A percentile compares a stretch with the other conserved stretches of the same genome.
These are phyloP conservation scores for Aspergillus candidus DNA, from an alignment of 2,329 filamentous ascomycete genomes.

Conservation along the genomic window DNA sequence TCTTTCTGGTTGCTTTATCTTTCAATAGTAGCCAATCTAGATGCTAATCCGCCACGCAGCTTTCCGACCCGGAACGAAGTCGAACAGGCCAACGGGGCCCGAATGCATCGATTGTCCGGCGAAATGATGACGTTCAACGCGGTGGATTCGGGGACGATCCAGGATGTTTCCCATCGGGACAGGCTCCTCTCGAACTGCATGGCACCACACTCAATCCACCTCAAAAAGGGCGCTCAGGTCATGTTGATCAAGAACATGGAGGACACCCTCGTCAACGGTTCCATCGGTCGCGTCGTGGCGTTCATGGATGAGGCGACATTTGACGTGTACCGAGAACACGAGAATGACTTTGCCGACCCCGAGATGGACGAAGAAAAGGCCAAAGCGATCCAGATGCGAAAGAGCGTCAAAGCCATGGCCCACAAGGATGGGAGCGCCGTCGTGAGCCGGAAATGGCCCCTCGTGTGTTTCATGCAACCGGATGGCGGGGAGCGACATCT, in stretches of 20 bases:
- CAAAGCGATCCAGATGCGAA: slow-evolving; percentile 40
- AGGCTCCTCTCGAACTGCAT: slow-evolving; percentile 84
- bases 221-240: slow-evolving; percentile 91
- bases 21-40: too few relatives aligned
- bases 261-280: slow-evolving; percentile 87
- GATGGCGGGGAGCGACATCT: slow-evolving; percentile 72
- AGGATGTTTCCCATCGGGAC: slow-evolving; percentile 63
- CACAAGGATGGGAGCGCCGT: slow-evolving; percentile 45
- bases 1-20: not conserved
- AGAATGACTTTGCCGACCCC: slow-evolving; percentile 50
- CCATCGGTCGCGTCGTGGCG: slow-evolving; percentile 73
- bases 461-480: slow-evolving; percentile 75
- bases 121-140: slow-evolving; percentile 64
- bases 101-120: slow-evolving; percentile 67
- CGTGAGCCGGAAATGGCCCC: slow-evolving; percentile 60
- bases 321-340: slow-evolving; percentile 52
- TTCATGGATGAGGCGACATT: slow-evolving; percentile 69
- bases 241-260: slow-evolving; percentile 99
- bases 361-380: slow-evolving; percentile 43
- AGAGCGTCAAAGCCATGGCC: slow-evolving; percentile 52
- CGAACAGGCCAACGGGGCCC: slow-evolving; percentile 71
- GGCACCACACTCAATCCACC: slow-evolving; percentile 70
- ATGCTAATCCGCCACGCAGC: slow-evolving; percentile 28
- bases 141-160: slow-evolving; percentile 62
- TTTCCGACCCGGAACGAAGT: slow-evolving; percentile 90